Conservation (phyloP, 1,284 basidiomycete species). For the Meripilus lineatus region DNA sequence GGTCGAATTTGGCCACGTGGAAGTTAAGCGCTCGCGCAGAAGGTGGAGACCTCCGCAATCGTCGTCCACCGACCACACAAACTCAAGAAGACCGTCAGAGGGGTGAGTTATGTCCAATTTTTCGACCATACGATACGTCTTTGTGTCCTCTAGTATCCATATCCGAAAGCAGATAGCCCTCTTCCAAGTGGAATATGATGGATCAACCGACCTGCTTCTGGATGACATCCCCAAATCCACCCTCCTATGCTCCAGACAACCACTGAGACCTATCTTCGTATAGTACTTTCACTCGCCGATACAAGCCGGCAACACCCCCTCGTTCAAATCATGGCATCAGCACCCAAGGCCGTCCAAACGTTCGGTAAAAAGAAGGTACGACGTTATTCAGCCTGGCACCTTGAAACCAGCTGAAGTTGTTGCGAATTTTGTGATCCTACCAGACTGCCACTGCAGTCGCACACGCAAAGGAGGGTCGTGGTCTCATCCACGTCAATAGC, state of each 20-base stretch:
- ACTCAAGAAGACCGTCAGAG: conserved; percentile 31
- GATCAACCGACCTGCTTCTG: conserved; percentile 28
- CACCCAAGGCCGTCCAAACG: conserved; percentile 87
- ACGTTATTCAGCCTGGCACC: too few species aligned
- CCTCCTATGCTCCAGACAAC: too few species aligned
- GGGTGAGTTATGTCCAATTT: conserved; percentile 32
- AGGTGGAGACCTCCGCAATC: conserved; percentile 16
- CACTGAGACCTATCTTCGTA: conserved; percentile 4
- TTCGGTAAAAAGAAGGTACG: conserved; percentile 98
- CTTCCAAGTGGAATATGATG: conserved; percentile 30
- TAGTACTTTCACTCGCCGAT: conserved; percentile 21
- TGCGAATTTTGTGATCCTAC: conserved; percentile 6
- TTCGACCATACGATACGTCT: conserved; percentile 10
- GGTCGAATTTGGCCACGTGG: conserved; percentile 4
- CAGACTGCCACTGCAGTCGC: conserved; percentile 97
- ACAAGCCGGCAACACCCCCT: conserved; percentile 17
- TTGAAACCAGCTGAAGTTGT: too few species aligned
- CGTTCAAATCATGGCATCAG: conserved; percentile 60
- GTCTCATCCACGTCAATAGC: conserved; percentile 96
- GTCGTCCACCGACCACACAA: conserved; percentile 26
- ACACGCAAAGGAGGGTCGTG: conserved; percentile 94
- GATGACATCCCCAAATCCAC: too few species aligned
- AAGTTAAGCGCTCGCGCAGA: conserved; percentile 2
- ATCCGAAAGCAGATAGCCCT: too few species aligned
- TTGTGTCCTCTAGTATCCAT: too few species aligned